Conservation (phyloP, 129 eudicot genomes). For the Ambrosia artemisiifolia region DNA sequence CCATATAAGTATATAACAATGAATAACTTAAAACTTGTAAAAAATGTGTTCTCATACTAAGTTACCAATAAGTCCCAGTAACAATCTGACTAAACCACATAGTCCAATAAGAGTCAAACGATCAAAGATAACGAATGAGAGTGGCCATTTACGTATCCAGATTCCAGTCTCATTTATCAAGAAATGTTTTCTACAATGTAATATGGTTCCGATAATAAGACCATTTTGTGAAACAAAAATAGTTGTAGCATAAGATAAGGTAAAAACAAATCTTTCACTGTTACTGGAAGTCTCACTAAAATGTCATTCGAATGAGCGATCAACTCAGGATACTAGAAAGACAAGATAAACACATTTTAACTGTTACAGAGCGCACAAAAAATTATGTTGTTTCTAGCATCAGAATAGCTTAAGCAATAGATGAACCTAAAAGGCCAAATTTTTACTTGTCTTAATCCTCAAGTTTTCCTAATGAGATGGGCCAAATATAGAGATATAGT, state of each 20-base stretch:
- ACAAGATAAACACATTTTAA: neutral
- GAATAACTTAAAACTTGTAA: neutral
- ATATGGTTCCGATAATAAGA: neutral
- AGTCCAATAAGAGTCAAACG: neutral
- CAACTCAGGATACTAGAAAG: neutral
- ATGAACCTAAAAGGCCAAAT: neutral
- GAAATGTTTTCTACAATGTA: neutral
- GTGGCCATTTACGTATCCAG: neutral
- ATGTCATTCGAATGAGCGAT: neutral
- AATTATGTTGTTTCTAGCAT: neutral
- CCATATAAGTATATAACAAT: neutral
- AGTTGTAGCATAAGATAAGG: neutral
- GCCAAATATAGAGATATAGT: neutral
- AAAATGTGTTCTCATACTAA: neutral
- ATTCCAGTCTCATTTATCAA: neutral
- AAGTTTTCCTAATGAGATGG: neutral
- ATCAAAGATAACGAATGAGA: neutral
- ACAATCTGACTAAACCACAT: neutral
- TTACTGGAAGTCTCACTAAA: neutral
- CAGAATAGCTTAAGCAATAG: slow-evolving; percentile 4
- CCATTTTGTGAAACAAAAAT: neutral
- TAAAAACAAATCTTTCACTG: neutral
- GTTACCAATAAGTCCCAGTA: neutral
- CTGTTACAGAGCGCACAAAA: neutral
- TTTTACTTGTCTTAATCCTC: neutral